Evolutionary conservation across 2,329 filamentous ascomycete species (phyloP), one percentile per base, ranked within the genome.

Genomic region (Ceratocystis lukuohia): DNA sequence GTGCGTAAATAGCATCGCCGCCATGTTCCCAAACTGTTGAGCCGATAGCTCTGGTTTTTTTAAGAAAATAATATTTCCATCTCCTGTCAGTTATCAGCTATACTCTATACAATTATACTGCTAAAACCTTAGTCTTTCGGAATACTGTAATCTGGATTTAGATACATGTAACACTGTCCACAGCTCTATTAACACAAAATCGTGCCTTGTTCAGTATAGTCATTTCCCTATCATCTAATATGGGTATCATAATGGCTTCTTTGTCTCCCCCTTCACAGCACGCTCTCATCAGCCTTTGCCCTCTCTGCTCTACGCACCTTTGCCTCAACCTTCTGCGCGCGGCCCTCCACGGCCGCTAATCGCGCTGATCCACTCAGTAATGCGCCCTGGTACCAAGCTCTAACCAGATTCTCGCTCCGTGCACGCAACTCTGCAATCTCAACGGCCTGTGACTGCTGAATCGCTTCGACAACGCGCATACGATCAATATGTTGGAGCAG

Each of bases 371-470:
- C 84, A 10, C 82, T 81, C 61, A 96, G 77, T 56, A 94, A 79
- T 2, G 85, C 84, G 28, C 83, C 77, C 73, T 91, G 86, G 75
- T 93, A 91, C 87, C 90, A 95, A 45, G 79, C 75, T 70, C 86
- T 81, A 68, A 91, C 75, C 28, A 82, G 77, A 69, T 74, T 74
- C 74, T 85, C 88, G 76, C 82, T 92, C 70, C 80, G 81, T 69
- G 76, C 81, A 73, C 84, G 81, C 72, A 88, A 80, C 73, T 82
- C 82, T 25, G 81, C 82, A 69, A 89, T 82, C 74, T 87, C 84
- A 61, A 79, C 78, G 48, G 75, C 79, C 74, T 90, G 87, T 17
- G 82, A 79, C 22, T 81, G 73, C 71, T 91, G 88, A 3, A 80
- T 81, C 0, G 80, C 79, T 69, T 84, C 82, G 20, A 84, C 75